phyloP scores from a whole-genome alignment of 2,329 filamentous ascomycete species.

The Cucurbitaria berberidis region DNA sequence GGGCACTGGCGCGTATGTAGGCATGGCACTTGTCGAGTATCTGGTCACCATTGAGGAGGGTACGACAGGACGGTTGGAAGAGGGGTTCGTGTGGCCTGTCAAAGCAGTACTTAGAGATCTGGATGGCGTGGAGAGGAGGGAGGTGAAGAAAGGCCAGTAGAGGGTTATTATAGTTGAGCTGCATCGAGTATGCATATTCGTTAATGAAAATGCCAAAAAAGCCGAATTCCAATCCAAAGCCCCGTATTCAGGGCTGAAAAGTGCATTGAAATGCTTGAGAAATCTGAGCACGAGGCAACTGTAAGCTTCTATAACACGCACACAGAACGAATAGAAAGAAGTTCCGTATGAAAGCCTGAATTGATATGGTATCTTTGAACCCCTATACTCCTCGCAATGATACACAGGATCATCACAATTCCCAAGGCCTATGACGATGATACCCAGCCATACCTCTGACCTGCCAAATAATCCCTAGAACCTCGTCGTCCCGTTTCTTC shows the following conservation, averaged over 20 bases:
- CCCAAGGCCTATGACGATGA: background rate
- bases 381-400: background rate
- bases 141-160: conserved; percentile 16
- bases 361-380: conserved; percentile 25
- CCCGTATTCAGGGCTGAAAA: too few relatives aligned
- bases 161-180: too few relatives aligned
- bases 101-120: conserved; percentile 38
- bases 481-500: background rate
- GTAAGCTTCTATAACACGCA: too few relatives aligned
- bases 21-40: conserved; percentile 48
- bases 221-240: too few relatives aligned
- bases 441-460: background rate
- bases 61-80: conserved; percentile 31
- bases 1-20: conserved; percentile 58
- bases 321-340: too few relatives aligned
- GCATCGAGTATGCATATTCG: background rate
- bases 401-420: background rate
- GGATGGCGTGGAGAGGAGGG: conserved; percentile 17
- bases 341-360: conserved; percentile 11
- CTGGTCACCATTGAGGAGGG: conserved; percentile 43
- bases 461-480: background rate
- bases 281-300: too few relatives aligned
- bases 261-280: too few relatives aligned
- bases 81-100: conserved; percentile 48
- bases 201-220: background rate